Conservation (phyloP, 2,329 filamentous ascomycete species). For the Calonectria hongkongensis region DNA sequence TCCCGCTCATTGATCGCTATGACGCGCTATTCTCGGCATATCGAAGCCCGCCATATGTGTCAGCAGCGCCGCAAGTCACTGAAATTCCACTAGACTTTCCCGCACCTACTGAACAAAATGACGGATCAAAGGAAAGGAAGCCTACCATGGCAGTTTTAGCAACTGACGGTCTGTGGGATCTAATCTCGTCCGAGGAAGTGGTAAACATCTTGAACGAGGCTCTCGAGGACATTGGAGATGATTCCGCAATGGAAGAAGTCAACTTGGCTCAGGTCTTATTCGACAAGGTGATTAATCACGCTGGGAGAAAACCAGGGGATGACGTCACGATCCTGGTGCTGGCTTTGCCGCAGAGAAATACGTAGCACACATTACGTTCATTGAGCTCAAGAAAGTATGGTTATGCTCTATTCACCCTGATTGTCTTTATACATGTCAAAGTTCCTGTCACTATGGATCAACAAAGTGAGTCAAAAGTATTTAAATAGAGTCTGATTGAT, state of each 20-base stretch:
- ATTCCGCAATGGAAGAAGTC: not conserved
- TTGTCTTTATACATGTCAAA: too few species aligned
- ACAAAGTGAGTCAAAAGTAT: not conserved
- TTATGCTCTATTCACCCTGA: too few species aligned
- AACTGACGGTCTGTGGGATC: slow-evolving; percentile 27
- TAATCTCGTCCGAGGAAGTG: slow-evolving; percentile 26
- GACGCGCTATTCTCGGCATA: slow-evolving; percentile 30
- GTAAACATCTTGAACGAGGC: not conserved
- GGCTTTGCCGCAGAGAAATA: not conserved
- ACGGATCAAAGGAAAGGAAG: not conserved
- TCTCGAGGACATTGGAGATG: not conserved
- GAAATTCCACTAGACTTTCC: not conserved
- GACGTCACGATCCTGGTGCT: slow-evolving; percentile 31
- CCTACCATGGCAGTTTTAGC: slow-evolving; percentile 11
- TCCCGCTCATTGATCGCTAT: slow-evolving; percentile 25
- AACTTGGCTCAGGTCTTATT: slow-evolving; percentile 24
- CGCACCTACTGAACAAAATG: not conserved
- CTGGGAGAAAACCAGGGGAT: slow-evolving; percentile 25
- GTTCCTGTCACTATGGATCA: too few species aligned
- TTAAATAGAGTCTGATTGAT: not conserved
- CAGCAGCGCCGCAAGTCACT: slow-evolving; percentile 18
- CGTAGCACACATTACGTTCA: not conserved
- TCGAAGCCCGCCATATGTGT: slow-evolving; percentile 21
- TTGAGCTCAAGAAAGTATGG: too few species aligned
- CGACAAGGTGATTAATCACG: slow-evolving; percentile 8